A percentile compares a stretch with the other conserved stretches of the same genome.
These are phyloP conservation scores for Nepenthes alata DNA, from an alignment of 179 eudicot species.

Conservation along the genomic window DNA sequence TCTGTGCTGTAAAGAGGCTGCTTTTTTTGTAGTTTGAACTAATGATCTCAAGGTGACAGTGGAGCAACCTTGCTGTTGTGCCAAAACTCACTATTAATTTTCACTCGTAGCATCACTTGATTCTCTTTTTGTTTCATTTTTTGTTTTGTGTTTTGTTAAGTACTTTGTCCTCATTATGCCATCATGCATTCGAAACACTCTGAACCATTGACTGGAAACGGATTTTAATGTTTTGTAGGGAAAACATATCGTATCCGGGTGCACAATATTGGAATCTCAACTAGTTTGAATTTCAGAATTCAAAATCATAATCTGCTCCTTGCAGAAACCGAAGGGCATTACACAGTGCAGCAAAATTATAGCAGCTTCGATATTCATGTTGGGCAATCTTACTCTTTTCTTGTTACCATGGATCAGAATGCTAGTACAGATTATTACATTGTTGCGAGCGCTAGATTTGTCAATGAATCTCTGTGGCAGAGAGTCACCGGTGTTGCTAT, in stretches of 20 bases:
- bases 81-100: too few relatives aligned
- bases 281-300: slow-evolving; percentile 76
- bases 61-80: too few relatives aligned
- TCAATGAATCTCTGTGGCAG: slow-evolving; percentile 69
- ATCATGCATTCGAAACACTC: background rate
- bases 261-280: slow-evolving; percentile 77
- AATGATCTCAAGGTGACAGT: too few relatives aligned
- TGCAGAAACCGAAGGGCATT: slow-evolving; percentile 82
- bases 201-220: background rate
- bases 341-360: slow-evolving; percentile 62
- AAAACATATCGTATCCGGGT: slow-evolving; percentile 81
- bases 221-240: slow-evolving; percentile 30
- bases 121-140: too few relatives aligned
- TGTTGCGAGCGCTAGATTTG: slow-evolving; percentile 87
- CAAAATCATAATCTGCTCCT: slow-evolving; percentile 70
- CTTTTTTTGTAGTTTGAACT: too few relatives aligned
- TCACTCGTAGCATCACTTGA: too few relatives aligned
- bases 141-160: too few relatives aligned
- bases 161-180: background rate
- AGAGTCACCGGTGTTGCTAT: slow-evolving; percentile 86
- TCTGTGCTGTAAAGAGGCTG: too few relatives aligned
- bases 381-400: slow-evolving; percentile 87
- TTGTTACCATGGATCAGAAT: slow-evolving; percentile 94
- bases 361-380: slow-evolving; percentile 78
- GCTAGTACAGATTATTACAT: slow-evolving; percentile 90